Evolutionary conservation across 2,329 filamentous ascomycete genomes (phyloP).

Genomic region (Aspergillus neoniger): DNA sequence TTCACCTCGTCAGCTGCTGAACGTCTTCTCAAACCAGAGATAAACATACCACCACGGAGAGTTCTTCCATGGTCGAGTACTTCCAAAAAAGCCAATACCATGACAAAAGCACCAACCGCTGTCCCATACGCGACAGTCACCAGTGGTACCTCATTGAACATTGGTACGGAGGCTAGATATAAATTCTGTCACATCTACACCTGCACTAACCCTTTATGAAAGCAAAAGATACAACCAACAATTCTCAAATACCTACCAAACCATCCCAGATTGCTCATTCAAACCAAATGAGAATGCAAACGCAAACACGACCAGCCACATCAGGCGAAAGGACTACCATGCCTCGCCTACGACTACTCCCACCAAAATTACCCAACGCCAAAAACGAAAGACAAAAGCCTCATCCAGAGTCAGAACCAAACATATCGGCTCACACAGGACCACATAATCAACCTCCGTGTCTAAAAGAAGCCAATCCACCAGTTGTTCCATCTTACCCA

Average conservation of each 20-base stretch:
- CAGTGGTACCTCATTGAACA: not conserved
- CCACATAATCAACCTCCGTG: not conserved
- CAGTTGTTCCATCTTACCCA: not conserved
- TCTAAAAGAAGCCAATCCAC: not conserved
- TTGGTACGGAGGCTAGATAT: not conserved
- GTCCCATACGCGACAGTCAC: not conserved
- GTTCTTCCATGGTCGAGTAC: slow-evolving; percentile 44
- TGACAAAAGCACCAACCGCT: not conserved
- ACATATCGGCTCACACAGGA: not conserved
- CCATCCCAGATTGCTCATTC: not conserved
- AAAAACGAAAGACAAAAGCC: not conserved
- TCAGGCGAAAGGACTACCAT: not conserved
- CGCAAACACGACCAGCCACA: not conserved
- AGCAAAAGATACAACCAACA: not conserved
- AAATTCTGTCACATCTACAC: not conserved
- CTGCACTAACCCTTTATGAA: not conserved
- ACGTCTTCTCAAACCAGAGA: slow-evolving; percentile 28
- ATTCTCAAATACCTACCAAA: not conserved
- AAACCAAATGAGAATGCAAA: no score
- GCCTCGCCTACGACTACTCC: not conserved
- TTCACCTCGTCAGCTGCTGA: slow-evolving; percentile 32
- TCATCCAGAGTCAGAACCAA: not conserved
- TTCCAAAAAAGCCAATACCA: slow-evolving; percentile 20
- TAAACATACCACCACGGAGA: slow-evolving; percentile 44
- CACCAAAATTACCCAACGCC: not conserved